A percentile compares a stretch with the other conserved stretches of the same genome.
phyloP scores from a whole-genome alignment of 2,329 filamentous ascomycete genomes.

The Aureobasidium sp. region DNA sequence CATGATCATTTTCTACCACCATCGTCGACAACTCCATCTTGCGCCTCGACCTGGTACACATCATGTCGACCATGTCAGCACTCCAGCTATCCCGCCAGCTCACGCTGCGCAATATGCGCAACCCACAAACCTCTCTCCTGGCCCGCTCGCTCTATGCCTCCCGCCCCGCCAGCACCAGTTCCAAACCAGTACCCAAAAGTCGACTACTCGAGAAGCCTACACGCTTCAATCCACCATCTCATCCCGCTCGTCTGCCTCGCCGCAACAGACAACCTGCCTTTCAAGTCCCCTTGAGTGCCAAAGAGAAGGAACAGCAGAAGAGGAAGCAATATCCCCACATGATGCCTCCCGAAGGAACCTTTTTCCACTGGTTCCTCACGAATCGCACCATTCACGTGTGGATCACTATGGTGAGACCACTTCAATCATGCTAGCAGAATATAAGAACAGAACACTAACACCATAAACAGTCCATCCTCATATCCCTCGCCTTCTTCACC shows the following conservation, averaged over 20 bases:
- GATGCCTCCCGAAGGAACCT: slow-evolving; percentile 77
- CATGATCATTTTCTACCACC: slow-evolving; percentile 4
- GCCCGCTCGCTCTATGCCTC: neutral
- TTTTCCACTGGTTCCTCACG: slow-evolving; percentile 77
- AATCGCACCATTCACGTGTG: slow-evolving; percentile 68
- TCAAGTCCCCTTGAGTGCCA: slow-evolving; percentile 65
- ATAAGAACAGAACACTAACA: neutral
- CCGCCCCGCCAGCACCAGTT: slow-evolving; percentile 6
- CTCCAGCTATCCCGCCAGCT: slow-evolving; percentile 7
- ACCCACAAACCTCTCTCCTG: neutral
- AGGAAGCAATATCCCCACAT: slow-evolving; percentile 76
- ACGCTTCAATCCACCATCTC: slow-evolving; percentile 87
- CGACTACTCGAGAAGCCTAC: slow-evolving; percentile 77
- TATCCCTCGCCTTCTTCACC: slow-evolving; percentile 62
- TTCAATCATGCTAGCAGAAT: neutral
- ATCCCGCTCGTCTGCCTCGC: slow-evolving; percentile 60
- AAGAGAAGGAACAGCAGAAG: slow-evolving; percentile 58
- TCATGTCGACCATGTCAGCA: slow-evolving; percentile 4
- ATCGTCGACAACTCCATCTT: neutral
- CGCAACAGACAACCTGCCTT: slow-evolving; percentile 34
- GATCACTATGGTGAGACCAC: slow-evolving; percentile 68
- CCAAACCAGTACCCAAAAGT: slow-evolving; percentile 44
- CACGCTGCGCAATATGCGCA: neutral
- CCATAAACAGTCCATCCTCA: slow-evolving; percentile 53
- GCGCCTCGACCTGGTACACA: neutral